phyloP scores from a whole-genome alignment of 306 rosid genomes.

The Chamaecrista fasciculata region DNA sequence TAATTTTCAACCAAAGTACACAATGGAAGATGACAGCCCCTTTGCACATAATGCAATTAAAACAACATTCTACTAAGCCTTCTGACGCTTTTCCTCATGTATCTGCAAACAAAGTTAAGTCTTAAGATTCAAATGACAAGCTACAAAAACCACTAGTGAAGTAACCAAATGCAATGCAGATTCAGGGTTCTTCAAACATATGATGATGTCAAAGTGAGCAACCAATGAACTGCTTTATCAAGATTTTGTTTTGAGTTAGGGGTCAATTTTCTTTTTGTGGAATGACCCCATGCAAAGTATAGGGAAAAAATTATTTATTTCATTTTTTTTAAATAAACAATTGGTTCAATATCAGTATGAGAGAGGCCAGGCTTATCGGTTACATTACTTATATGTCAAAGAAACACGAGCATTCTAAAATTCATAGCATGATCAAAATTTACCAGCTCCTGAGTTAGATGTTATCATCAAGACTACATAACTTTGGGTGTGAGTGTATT shows the following conservation, averaged over 20 bases:
- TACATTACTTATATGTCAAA: not conserved
- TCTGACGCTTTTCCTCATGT: no score
- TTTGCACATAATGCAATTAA: constrained; percentile 2
- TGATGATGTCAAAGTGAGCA: constrained; percentile 9
- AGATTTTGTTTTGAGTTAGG: constrained; percentile 76
- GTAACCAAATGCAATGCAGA: not conserved
- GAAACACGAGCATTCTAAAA: not conserved
- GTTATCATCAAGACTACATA: constrained; percentile 29
- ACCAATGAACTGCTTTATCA: constrained; percentile 78
- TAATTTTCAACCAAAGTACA: no score
- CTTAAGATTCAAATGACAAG: not conserved
- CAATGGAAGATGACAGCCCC: constrained; percentile 10
- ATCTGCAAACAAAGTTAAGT: constrained; percentile 59
- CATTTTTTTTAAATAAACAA: constrained; percentile 38
- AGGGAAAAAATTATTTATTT: not conserved
- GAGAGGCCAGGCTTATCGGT: no score
- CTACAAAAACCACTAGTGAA: constrained; percentile 3
- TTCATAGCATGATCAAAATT: not conserved
- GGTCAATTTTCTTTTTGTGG: constrained; percentile 86
- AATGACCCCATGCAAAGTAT: constrained; percentile 66
- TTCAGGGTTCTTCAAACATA: not conserved
- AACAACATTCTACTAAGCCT: no score
- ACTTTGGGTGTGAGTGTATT: not conserved
- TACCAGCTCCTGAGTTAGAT: constrained; percentile 41
- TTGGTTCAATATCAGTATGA: constrained; percentile 66